Base-by-base conservation (phyloP, 2,329 filamentous ascomycete species). In the Geosmithia morbida region DNA sequence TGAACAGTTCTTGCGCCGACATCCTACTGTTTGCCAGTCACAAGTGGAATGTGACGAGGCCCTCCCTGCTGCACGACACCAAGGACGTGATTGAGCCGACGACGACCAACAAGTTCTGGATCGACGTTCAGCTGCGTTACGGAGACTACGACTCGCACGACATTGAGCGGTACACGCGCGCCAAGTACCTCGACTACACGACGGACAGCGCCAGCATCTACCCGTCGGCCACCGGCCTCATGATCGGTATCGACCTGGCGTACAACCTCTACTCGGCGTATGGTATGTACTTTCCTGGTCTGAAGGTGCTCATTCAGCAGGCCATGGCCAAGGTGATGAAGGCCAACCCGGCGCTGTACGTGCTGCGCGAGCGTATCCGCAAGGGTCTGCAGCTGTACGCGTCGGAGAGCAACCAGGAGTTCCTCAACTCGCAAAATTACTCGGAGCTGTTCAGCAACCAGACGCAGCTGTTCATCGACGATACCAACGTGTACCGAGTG, bases 301-400 rank as follows among this genome's bases (percentile, higher is more conserved):
- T 98, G 51, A 98, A 98, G 74, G 85, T 88, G 44, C 77, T 98
- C 20, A 73, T 98, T 22, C 94, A 98, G 65, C 90, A 97, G 64
- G 92, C 94, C 6, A 98, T 98, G 94, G 88, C 88, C 45, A 98
- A 98, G 80, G 81, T 98, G 61, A 98, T 98, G 92, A 98, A 98
- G 69, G 90, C 92, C 39, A 98, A 98, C 60, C 92, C 92, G 16
- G 92, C 92, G 2, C 69, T 98, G 30, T 98, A 97, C 62, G 92
- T 98, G 46, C 70, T 98, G 50, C 85, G 92, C 50, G 92, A 98
- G 69, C 92, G 92, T 76, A 98, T 98, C 53, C 80, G 94, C 53
- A 98, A 98, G 73, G 92, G 92, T 74, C 77, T 98, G 50, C 92
- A 98, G 68, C 74, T 98, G 14, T 98, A 98, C 59, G 92, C 92